These are phyloP conservation scores for Copromyces sp. DNA, from an alignment of 495 filamentous ascomycete species.

Conservation along the genomic window DNA sequence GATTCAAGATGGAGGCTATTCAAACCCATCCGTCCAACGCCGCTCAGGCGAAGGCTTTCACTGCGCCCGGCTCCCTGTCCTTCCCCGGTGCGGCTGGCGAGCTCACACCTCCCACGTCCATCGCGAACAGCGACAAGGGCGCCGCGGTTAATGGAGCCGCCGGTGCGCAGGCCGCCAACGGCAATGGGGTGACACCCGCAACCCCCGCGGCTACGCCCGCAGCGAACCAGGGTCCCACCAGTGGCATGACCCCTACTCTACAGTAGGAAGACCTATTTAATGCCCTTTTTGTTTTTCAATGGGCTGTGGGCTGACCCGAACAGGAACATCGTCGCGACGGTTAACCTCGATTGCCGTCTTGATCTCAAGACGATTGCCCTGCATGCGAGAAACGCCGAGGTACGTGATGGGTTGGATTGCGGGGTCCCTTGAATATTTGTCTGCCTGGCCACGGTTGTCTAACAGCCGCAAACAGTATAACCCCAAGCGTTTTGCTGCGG, in stretches of 20 bases:
- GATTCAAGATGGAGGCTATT: conserved; percentile 66
- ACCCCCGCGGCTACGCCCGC: conserved; percentile 92
- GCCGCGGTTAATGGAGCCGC: conserved; percentile 46
- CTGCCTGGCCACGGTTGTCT: conserved; percentile 26
- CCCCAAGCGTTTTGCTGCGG: conserved; percentile 92
- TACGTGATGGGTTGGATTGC: conserved; percentile 15
- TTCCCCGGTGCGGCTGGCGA: conserved; percentile 78
- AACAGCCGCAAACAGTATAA: conserved; percentile 24
- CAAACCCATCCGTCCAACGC: conserved; percentile 84
- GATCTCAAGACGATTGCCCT: conserved; percentile 98
- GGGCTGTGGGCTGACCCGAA: conserved; percentile 49
- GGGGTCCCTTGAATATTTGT: conserved; percentile 24
- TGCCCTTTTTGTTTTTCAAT: conserved; percentile 16
- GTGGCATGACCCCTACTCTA: conserved; percentile 90
- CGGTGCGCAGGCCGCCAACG: conserved; percentile 45
- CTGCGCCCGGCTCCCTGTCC: conserved; percentile 76
- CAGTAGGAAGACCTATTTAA: conserved; percentile 70
- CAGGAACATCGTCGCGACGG: conserved; percentile 99
- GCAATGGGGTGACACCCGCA: conserved; percentile 85
- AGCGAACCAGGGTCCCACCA: conserved; percentile 60
- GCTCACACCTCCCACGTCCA: conserved; percentile 63
- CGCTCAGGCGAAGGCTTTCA: conserved; percentile 84
- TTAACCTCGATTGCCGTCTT: conserved; percentile 96
- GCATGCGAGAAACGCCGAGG: conserved; percentile 93
- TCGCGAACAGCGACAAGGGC: conserved; percentile 35